Base-by-base conservation (phyloP, 2,329 filamentous ascomycete species). In the Ilyonectria mors-panacis region DNA sequence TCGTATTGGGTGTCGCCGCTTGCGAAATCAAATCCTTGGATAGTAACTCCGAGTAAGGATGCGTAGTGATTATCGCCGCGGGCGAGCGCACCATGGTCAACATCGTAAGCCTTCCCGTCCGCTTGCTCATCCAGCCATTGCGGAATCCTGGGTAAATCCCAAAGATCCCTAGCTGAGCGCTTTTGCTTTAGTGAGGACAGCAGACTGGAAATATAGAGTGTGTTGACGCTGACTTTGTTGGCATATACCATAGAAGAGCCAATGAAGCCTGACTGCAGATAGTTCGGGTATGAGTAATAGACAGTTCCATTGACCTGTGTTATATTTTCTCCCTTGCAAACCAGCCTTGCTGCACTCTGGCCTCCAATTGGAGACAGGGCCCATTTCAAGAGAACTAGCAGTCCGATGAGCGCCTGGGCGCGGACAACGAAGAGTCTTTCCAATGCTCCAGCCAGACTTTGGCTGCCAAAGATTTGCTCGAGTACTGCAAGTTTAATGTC, bases 401-500 rank as follows among this genome's bases (percentile, higher is more conserved):
- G 7, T 0, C 68, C 66, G 8, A 69, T 17, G 0, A 50, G 2
- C 0, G 66, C 13, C 1, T 59, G 56, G 1, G 59, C 60, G 0
- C 68, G 66, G 7, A 70, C 53, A 23, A 69, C 55, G 0, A 70
- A 23, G 0, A 70, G 50, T 2, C 63, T 37, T 6, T 69, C 68
- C 0, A 70, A 2, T 0, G 66, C 56, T 1, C 61, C 56, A 0
- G 68, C 68, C 7, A 70, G 59, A 3, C 54, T 70, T 17, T 68
- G 68, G 21, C 68, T 70, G 2, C 66, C 66, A n/a, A 62, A 66
- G 2, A 69, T 35, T 19, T 70, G 66, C 23, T 70, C 68, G 3
- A 70, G 68, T 0, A 56, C 50, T 0, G 21, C 68, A 1, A 70
- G n/a, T 1, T 37, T 45, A 9, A 70, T 59, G 15, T 66, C 68